Evolutionary conservation across 257 asterid species (phyloP), one percentile per base, ranked within the genome.

Genomic region (Ajuga chamaepitys): DNA sequence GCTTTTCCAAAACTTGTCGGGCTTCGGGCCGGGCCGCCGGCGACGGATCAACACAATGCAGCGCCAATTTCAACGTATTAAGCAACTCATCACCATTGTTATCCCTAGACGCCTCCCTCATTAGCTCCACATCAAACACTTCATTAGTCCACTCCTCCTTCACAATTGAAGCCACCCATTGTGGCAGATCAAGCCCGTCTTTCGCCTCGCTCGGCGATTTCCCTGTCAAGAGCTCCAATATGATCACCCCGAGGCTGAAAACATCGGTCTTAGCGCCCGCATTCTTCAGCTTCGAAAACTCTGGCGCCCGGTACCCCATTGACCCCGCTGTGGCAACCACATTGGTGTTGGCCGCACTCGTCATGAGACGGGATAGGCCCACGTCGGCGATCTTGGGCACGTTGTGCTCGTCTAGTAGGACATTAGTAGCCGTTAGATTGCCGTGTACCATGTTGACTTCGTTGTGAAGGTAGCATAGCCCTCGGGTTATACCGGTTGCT

Each of bases 111-210:
- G 83, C 87, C 47, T 82, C 97, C 78, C 81, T 70, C 86, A 86
- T 89, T 17, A 89, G 77, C 82, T 89, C 98, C 61, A 84, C 85
- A 40, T 93, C 99, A 9, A 93, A 93, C 30, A 89, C 97, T 63
- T 87, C 94, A 66, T 83, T 87, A 21, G 96, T 92, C 98, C 97
- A 87, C 40, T 92, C 97, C 63, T 89, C 99, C 73, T 93, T 89
- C 26, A 89, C 95, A 4, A 88, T 86, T 0, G 97, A 89, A 0
- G 99, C 89, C 37, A 87, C 96, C 97, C 99, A 89, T 54, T 82
- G 95, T 0, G 97, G 95, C 80, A 93, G 67, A 30, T 89, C 92
- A 0, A 84, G 87, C 7, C 96, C 99, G 35, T 87, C 96, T 2
- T 81, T 84, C 6, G 92, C 89, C 79, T 87, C 97, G 20, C 95